Evolutionary conservation across 169 alveolate species (phyloP).

Genomic region (Eimeria sp.): DNA sequence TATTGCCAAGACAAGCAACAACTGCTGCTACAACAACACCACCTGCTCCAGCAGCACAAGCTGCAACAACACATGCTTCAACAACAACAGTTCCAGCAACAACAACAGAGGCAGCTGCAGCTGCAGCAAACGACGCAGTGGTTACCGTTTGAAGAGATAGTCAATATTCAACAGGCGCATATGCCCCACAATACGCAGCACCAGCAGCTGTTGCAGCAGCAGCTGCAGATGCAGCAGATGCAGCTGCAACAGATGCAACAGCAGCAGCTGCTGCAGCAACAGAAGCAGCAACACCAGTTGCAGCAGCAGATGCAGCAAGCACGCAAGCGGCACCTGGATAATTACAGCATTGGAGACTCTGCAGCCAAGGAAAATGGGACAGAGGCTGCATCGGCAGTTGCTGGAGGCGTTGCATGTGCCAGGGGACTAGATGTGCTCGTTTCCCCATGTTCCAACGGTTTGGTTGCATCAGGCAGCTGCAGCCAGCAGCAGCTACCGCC

Average conservation of each 20-base stretch:
- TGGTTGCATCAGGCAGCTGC: background rate
- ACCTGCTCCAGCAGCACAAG: conserved; percentile 21
- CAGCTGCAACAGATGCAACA: conserved; percentile 24
- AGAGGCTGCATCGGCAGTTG: background rate
- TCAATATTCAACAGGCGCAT: background rate
- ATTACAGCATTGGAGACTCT: background rate
- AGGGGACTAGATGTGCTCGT: background rate
- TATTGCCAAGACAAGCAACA: conserved; percentile 8
- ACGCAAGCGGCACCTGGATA: background rate
- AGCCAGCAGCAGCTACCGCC: conserved; percentile 2
- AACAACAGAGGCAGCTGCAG: background rate
- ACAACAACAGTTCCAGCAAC: conserved; percentile 5
- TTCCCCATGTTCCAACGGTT: background rate
- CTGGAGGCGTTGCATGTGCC: background rate
- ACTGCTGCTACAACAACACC: conserved; percentile 49
- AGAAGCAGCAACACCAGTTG: conserved; percentile 3
- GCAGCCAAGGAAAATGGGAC: background rate
- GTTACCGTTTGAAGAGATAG: background rate
- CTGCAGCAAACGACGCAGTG: background rate
- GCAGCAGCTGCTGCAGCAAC: conserved; percentile 36
- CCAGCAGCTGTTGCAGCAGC: conserved; percentile 30
- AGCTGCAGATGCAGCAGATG: background rate
- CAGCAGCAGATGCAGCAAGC: conserved; percentile 25
- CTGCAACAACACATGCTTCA: conserved; percentile 20
- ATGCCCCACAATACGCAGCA: conserved; percentile 14